Base-by-base conservation (phyloP, 2,329 filamentous ascomycete species). In the Epichloe hybrida region DNA sequence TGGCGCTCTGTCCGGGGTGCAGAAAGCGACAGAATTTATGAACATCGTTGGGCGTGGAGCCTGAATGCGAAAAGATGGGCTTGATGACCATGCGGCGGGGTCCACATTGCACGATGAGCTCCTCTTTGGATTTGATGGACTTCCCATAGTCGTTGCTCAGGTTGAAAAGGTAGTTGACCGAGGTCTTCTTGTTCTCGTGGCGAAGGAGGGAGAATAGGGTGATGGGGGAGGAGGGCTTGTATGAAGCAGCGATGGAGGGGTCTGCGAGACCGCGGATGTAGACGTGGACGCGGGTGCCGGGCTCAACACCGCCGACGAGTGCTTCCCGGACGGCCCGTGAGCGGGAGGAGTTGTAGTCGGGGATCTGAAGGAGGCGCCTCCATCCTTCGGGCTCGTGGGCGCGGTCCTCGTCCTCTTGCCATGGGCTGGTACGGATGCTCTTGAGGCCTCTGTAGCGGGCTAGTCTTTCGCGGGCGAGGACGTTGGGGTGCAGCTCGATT, bases 11-110 rank as follows among this genome's bases (percentile, higher is more conserved):
- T 4, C 93, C 93, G 0, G 93, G 90, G 66, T 97, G 89, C 5
- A 97, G 71, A 71, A 81, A 98, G 34, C 91, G 84, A 67, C 88
- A 86, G 69, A 89, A 97, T 67, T 98, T 98, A 77, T 97, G 90
- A 13, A 98, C 90, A 63, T 98, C 85, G 70, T 97, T 97, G 46
- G 88, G 87, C 0, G 91, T 96, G 62, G 84, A 88, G 51, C 90
- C 91, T n/a, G 80, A 75, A 62, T 87, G 81, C 0, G 90, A 96
- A 73, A 91, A 96, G 44, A 97, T 74, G 9, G 93, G 93, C 61
- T 93, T 91, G 69, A 96, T 81, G 53, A 90, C 72, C 61, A 96
- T 83, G 48, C 93, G 81, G 48, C 93, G 84, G 11, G 91, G 83
- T 21, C 93, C 93, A 63, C 87, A 94, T 69, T 97, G 93, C 50